A percentile compares a stretch with the other conserved stretches of the same genome.
Evolutionary conservation across 345 rosid species (phyloP).

Genomic region (Arabis hirsuta): DNA sequence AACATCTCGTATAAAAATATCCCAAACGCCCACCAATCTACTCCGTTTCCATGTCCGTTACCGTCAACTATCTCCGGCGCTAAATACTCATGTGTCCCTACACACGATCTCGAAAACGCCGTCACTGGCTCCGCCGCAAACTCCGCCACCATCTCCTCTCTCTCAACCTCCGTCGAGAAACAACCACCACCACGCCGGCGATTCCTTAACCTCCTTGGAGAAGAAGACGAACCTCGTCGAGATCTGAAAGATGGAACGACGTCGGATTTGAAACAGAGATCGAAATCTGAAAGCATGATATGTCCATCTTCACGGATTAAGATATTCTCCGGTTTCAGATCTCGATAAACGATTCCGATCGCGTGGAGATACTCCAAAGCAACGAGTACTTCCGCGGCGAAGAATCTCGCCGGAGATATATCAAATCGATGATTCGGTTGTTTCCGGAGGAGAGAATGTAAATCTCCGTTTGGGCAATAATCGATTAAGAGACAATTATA

Average conservation of each 20-base stretch:
- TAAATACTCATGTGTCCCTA: slow-evolving; percentile 91
- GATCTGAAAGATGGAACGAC: slow-evolving; percentile 56
- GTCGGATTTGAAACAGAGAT: slow-evolving; percentile 64
- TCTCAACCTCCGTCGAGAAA: slow-evolving; percentile 29
- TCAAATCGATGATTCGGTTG: slow-evolving; percentile 69
- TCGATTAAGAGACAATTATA: slow-evolving; percentile 84
- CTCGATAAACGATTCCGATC: slow-evolving; percentile 77
- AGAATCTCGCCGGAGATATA: slow-evolving; percentile 64
- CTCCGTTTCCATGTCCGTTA: slow-evolving; percentile 85
- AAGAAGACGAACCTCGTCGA: neutral
- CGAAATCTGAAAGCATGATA: slow-evolving; percentile 88
- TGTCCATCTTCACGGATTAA: slow-evolving; percentile 81
- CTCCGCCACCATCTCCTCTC: slow-evolving; percentile 54
- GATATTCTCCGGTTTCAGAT: slow-evolving; percentile 93
- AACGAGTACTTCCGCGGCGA: slow-evolving; percentile 74
- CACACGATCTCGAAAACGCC: slow-evolving; percentile 70
- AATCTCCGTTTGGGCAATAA: slow-evolving; percentile 90
- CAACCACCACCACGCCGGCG: neutral
- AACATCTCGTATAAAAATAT: slow-evolving; percentile 69
- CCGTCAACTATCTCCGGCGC: slow-evolving; percentile 90
- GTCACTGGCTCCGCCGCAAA: slow-evolving; percentile 73
- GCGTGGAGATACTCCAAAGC: slow-evolving; percentile 88
- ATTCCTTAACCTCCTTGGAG: slow-evolving; percentile 8
- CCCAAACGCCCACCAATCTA: slow-evolving; percentile 99
- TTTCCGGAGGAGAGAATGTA: slow-evolving; percentile 72